Evolutionary conservation across 805 yeast species (phyloP).

Genomic region (Clavispora phyllophila): DNA sequence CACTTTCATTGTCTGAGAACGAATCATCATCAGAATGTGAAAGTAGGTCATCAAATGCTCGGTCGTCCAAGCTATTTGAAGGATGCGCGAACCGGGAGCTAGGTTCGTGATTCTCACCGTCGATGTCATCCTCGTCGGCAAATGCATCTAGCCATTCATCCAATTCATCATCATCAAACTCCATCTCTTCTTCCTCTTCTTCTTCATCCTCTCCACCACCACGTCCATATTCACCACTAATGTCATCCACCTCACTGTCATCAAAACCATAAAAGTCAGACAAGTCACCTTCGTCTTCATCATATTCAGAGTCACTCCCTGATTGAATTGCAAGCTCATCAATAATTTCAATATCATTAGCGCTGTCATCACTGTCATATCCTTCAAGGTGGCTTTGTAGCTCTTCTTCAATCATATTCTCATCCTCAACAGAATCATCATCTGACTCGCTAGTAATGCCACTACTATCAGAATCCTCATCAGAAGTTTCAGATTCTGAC

Average conservation of each 20-base stretch:
- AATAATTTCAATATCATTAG: slow-evolving; percentile 32
- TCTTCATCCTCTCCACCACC: slow-evolving; percentile 24
- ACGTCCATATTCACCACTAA: slow-evolving; percentile 16
- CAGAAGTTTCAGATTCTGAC: slow-evolving; percentile 28
- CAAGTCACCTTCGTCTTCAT: slow-evolving; percentile 26
- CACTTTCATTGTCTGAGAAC: slow-evolving; percentile 4
- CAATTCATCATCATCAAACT: slow-evolving; percentile 32
- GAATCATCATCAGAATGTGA: not conserved
- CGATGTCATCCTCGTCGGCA: slow-evolving; percentile 19
- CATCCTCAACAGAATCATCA: slow-evolving; percentile 22
- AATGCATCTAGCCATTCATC: slow-evolving; percentile 40
- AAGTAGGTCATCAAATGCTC: not conserved
- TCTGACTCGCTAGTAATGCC: slow-evolving; percentile 23
- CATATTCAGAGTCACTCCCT: slow-evolving; percentile 27
- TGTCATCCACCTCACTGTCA: slow-evolving; percentile 13
- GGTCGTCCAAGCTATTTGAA: not conserved
- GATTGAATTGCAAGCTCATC: slow-evolving; percentile 28
- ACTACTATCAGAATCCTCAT: slow-evolving; percentile 19
- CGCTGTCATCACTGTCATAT: slow-evolving; percentile 20
- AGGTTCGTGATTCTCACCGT: slow-evolving; percentile 12
- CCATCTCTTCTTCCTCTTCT: slow-evolving; percentile 26
- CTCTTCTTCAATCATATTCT: slow-evolving; percentile 17
- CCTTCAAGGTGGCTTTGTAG: slow-evolving; percentile 14
- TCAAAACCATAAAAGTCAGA: slow-evolving; percentile 17
- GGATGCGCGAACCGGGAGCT: not conserved